Evolutionary conservation across 2,329 filamentous ascomycete species (phyloP), one percentile per base, ranked within the genome.

Genomic region (Pleurostoma richardsiae): DNA sequence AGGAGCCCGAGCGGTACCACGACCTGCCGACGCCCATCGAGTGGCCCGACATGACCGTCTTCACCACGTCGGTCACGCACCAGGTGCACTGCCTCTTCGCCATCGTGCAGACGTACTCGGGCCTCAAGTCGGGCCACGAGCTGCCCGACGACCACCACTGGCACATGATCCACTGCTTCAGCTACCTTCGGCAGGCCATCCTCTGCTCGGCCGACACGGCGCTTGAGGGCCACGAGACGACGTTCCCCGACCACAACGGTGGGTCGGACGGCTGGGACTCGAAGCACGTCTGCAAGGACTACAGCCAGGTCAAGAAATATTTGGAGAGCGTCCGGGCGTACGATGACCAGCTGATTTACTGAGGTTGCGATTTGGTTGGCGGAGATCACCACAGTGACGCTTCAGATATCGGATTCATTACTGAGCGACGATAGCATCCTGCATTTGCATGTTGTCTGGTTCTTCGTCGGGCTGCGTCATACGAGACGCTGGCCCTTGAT

Each of bases 141-240:
- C 59, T 72, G 36, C 68, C 68, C 19, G 61, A 67, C 28, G 69
- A 72, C 51, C 67, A 71, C 56, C 67, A 72, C 56, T 71, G 68
- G 66, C 71, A 74, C 57, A 70, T 74, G 62, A 67, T 69, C 45
- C 71, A 74, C 60, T 74, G 71, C 61, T 71, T 73, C 56, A 67
- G 70, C 53, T 74, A 74, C 56, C 65, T 74, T 59, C 61, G 71
- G 8, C 68, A 74, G 55, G 68, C 68, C 38, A 68, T 74, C 49
- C 66, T 73, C 63, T 74, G 71, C 56, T 65, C 60, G 29, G 66
- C 68, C 44, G 71, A 74, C 50, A 71, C 69, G 49, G 69, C 70
- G 2, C 57, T 73, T 41, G 71, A 74, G 58, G 70, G 70, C 33
- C 63, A 66, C 10, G 69, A 71, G 55, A 73, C 70, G 3, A 73